Evolutionary conservation across 169 alveolate species (phyloP).

Genomic region (Plasmodium reichenowi): DNA sequence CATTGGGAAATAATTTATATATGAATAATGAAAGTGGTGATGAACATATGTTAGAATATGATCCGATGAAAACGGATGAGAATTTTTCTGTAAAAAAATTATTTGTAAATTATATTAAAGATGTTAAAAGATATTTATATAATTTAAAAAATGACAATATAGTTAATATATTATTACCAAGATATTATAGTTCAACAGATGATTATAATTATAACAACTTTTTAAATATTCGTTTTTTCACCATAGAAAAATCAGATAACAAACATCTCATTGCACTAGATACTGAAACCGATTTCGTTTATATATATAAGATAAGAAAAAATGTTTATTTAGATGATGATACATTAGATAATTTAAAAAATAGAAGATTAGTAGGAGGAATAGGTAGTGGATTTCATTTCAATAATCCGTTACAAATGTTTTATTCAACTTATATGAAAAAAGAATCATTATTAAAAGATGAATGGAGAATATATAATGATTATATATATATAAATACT

Average conservation of each 20-base stretch:
- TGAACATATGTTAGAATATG: constrained; percentile 7
- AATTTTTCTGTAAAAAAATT: constrained; percentile 35
- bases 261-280: constrained; percentile 65
- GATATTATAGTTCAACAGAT: constrained; percentile 54
- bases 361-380: not conserved
- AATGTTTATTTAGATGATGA: constrained; percentile 72
- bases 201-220: constrained; percentile 61
- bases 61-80: constrained; percentile 4
- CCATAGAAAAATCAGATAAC: constrained; percentile 68
- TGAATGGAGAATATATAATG: constrained; percentile 73
- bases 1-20: constrained; percentile 20
- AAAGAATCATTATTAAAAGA: constrained; percentile 44
- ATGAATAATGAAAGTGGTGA: constrained; percentile 46
- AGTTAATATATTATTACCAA: constrained; percentile 54
- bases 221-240: constrained; percentile 62
- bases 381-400: not conserved
- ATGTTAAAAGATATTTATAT: constrained; percentile 57
- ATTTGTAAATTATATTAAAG: constrained; percentile 42
- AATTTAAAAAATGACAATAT: constrained; percentile 63
- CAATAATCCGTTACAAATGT: constrained; percentile 22
- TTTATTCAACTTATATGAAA: constrained; percentile 31
- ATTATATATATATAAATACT: constrained; percentile 64
- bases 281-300: constrained; percentile 70
- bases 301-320: constrained; percentile 62
- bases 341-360: constrained; percentile 32